Conservation (phyloP, 345 rosid species). For the Dipteronia sinensis region DNA sequence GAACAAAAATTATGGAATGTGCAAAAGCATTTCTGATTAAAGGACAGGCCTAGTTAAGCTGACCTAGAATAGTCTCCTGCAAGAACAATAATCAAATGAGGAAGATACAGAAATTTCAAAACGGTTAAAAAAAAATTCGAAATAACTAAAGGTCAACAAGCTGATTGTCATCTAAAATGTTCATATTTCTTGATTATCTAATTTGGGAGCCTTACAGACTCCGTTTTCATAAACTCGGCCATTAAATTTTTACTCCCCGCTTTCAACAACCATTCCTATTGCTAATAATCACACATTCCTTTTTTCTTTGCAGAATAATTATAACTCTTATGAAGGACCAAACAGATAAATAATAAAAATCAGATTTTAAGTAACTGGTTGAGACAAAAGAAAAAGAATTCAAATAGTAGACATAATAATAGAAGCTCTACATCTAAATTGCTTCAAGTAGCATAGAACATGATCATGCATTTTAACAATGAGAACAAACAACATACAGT, state of each 20-base stretch:
- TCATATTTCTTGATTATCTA: not conserved
- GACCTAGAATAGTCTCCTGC: not conserved
- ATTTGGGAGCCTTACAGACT: not conserved
- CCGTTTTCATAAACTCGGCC: too few relatives aligned
- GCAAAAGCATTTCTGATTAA: not conserved
- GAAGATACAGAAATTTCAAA: not conserved
- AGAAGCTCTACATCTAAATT: not conserved
- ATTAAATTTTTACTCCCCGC: too few relatives aligned
- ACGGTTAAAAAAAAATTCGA: not conserved
- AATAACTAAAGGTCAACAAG: not conserved
- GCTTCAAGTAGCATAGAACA: not conserved
- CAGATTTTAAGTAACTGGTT: not conserved
- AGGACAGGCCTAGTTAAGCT: not conserved
- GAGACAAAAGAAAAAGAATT: not conserved
- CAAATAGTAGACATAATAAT: not conserved
- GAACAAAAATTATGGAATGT: not conserved
- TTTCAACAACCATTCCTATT: not conserved
- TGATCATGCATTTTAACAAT: not conserved
- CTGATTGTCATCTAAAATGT: not conserved
- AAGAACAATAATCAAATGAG: not conserved
- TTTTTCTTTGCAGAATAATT: not conserved
- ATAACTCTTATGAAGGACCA: not conserved
- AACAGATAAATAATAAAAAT: not conserved
- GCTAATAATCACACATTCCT: not conserved
- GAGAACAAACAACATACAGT: not conserved